These are phyloP conservation scores for Cordyceps sp. DNA, from an alignment of 2,329 filamentous ascomycete genomes.

Conservation along the genomic window DNA sequence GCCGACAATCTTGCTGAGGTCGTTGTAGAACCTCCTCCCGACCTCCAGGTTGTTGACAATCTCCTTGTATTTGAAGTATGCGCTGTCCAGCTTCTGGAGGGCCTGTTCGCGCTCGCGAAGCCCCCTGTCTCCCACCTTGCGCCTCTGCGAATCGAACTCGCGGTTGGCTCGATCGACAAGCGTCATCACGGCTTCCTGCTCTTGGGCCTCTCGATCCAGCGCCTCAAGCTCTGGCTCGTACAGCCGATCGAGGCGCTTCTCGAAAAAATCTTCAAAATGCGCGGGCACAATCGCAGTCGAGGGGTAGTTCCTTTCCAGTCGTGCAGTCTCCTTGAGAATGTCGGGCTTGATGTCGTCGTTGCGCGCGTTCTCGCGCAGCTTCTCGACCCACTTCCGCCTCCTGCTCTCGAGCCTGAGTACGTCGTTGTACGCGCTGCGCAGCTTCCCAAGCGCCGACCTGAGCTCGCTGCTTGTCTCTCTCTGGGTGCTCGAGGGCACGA, in stretches of 20 bases:
- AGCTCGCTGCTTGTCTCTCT: conserved; percentile 66
- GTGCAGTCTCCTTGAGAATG: conserved; percentile 66
- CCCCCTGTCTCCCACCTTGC: conserved; percentile 42
- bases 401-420: conserved; percentile 68
- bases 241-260: conserved; percentile 53
- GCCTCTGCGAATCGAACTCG: conserved; percentile 58
- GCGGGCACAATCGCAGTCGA: conserved; percentile 72
- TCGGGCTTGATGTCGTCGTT: conserved; percentile 79
- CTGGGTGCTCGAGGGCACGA: conserved; percentile 71
- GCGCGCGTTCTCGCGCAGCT: conserved; percentile 61
- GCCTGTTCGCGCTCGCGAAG: conserved; percentile 67
- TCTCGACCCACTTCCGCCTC: conserved; percentile 63
- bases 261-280: conserved; percentile 86
- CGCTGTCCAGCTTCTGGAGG: conserved; percentile 74
- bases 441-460: conserved; percentile 58
- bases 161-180: conserved; percentile 62
- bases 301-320: conserved; percentile 73
- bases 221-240: conserved; percentile 68
- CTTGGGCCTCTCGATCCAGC: conserved; percentile 52
- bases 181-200: conserved; percentile 56
- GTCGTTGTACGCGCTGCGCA: conserved; percentile 73
- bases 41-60: conserved; percentile 83
- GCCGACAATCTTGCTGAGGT: conserved; percentile 73
- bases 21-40: conserved; percentile 92
- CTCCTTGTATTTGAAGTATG: conserved; percentile 93